Percentiles rank a stretch among this genome's conserved stretches.
phyloP scores from a whole-genome alignment of 345 rosid genomes.

The Cardiospermum halicacabum region DNA sequence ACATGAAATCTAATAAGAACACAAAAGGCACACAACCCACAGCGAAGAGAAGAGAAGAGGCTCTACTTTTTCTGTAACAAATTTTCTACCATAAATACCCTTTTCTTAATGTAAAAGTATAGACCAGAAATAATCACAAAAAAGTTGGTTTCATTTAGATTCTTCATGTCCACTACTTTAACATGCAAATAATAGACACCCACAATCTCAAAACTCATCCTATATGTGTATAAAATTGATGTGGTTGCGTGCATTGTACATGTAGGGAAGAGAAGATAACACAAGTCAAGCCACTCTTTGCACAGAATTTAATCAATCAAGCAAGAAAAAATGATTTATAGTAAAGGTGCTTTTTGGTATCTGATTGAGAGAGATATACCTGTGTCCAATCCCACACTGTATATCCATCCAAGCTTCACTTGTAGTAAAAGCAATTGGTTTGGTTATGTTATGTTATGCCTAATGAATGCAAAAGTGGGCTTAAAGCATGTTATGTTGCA shows the following conservation, averaged over 20 bases:
- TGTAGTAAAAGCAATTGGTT: background rate
- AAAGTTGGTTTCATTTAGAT: constrained; percentile 25
- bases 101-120: constrained; percentile 34
- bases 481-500: background rate
- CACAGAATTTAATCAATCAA: background rate
- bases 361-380: constrained; percentile 18
- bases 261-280: background rate
- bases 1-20: too few relatives aligned
- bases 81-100: constrained; percentile 4
- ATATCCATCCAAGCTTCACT: background rate
- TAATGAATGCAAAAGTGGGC: background rate
- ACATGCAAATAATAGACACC: background rate
- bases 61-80: too few relatives aligned
- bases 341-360: constrained; percentile 2
- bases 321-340: constrained; percentile 7
- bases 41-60: too few relatives aligned
- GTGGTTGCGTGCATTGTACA: constrained; percentile 9
- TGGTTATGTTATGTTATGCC: background rate
- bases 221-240: too few relatives aligned
- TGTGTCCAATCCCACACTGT: constrained; percentile 8
- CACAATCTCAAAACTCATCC: constrained; percentile 1
- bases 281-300: background rate
- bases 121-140: constrained; percentile 16
- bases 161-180: constrained; percentile 20
- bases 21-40: too few relatives aligned